Percentiles rank a stretch among this genome's conserved stretches.
These are phyloP conservation scores for Amborella trichopoda DNA, from an alignment of 164 flowering plant species.

Conservation along the genomic window DNA sequence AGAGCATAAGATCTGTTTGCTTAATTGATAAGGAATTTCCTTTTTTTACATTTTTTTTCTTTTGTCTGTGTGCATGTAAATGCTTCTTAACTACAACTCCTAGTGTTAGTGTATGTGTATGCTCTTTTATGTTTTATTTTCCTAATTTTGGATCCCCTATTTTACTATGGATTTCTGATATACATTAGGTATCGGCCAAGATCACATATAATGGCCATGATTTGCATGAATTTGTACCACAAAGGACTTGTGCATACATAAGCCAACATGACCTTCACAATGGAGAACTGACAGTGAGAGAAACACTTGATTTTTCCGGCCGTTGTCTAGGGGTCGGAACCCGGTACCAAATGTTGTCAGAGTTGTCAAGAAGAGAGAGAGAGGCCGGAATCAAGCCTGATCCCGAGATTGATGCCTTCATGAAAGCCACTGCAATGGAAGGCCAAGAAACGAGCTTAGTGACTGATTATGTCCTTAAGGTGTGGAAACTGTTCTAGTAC, in stretches of 20 bases:
- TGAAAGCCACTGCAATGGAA: slow-evolving; percentile 50
- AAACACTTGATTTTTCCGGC: slow-evolving; percentile 53
- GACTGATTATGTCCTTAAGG: slow-evolving; percentile 54
- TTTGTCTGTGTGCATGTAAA: no score
- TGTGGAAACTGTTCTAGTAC: no score
- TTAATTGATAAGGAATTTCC: no score
- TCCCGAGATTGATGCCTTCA: slow-evolving; percentile 52
- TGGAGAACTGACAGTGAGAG: slow-evolving; percentile 55
- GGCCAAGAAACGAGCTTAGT: slow-evolving; percentile 44
- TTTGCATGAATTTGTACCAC: slow-evolving; percentile 43
- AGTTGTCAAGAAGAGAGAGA: slow-evolving; percentile 42
- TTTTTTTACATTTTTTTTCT: no score
- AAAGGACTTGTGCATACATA: slow-evolving; percentile 54
- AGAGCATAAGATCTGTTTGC: no score
- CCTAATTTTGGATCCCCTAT: no score
- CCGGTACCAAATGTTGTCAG: slow-evolving; percentile 39
- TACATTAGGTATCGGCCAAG: slow-evolving; percentile 38
- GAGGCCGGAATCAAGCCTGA: slow-evolving; percentile 48
- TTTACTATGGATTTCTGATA: no score
- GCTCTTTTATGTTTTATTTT: no score
- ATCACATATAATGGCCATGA: slow-evolving; percentile 53
- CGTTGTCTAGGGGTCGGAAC: slow-evolving; percentile 62
- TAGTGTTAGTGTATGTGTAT: no score
- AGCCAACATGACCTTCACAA: slow-evolving; percentile 64
- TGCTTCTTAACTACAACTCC: no score